These are phyloP conservation scores for Penicillium sp. DNA, from an alignment of 2,329 filamentous ascomycete species.

Conservation along the genomic window DNA sequence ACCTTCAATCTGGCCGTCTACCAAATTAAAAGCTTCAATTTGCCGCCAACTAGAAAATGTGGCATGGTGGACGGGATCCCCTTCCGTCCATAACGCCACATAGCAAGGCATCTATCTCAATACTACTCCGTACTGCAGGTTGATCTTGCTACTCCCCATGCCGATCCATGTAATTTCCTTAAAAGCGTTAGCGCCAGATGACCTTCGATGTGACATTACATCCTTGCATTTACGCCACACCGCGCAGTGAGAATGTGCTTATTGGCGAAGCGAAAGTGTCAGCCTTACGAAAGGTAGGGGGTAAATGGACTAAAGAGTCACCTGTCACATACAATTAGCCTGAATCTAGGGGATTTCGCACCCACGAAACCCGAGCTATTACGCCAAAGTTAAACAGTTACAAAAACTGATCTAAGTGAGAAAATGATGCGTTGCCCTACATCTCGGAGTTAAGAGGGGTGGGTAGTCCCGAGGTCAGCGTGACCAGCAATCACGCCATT, in stretches of 20 bases:
- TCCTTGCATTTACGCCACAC: not conserved
- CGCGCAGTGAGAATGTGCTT: constrained; percentile 14
- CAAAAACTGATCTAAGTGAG: not conserved
- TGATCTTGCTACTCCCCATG: constrained; percentile 13
- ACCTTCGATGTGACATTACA: constrained; percentile 22
- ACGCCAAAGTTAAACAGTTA: not conserved
- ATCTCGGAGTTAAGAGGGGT: not conserved
- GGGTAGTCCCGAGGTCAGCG: not conserved
- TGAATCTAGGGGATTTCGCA: not conserved
- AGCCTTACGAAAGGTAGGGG: not conserved
- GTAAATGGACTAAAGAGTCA: not conserved
- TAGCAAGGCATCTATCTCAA: constrained; percentile 16
- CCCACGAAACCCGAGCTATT: not conserved
- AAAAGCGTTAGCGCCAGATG: constrained; percentile 8
- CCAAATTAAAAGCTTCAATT: constrained; percentile 17
- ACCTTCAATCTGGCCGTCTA: constrained; percentile 18
- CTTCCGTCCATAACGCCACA: constrained; percentile 13
- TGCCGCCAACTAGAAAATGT: constrained; percentile 5
- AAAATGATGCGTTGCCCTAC: not conserved
- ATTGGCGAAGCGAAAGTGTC: constrained; percentile 7
- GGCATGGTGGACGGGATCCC: constrained; percentile 12
- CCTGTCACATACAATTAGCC: not conserved
- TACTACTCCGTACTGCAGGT: constrained; percentile 8
- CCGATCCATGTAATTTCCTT: constrained; percentile 12
- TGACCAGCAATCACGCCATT: not conserved